Evolutionary conservation across 768 basidiomycete species (phyloP), one percentile per base, ranked within the genome.

Genomic region (Pleurotus salmoneostramineus): DNA sequence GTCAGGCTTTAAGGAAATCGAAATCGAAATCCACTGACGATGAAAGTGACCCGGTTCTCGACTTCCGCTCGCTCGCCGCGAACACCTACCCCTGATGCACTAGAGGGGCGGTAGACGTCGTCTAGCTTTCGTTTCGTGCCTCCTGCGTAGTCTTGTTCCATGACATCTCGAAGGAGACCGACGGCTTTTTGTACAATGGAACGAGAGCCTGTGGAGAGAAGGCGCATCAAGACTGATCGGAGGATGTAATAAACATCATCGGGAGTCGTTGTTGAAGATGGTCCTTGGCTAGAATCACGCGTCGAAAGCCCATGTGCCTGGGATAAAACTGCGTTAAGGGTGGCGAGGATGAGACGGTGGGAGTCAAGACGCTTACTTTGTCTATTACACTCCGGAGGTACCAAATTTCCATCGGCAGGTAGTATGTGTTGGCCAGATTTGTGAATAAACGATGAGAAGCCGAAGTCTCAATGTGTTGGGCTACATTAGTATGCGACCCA

Each of bases 161-260:
- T 78, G 47, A 90, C 78, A 14, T 88, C 87, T 51, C 82, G 79
- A 14, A 97, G 74, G 46, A 80, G 83, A 11, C 81, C 79, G 2
- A 87, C 73, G 54, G 85, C 86, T 31, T 74, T 77, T 58, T 83
- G 76, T 2, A 93, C 77, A 2, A 80, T 82, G 4, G 69, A 66
- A 3, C 84, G 61, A 2, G 88, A 88, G 0, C 93, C 93, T 0
- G 90, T 89, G 0, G 91, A 88, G 14, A 97, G 68, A 34, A 94
- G 72, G 8, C 97, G 83, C 15, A 83, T 77, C 4, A 95, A 77
- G 2, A 95, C 87, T 5, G 85, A 79, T 70, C 97, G 98, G 59
- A 98, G 77, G 58, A 99, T 88, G 72, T 97, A 99, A 74, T 98
- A 99, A 1, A 89, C 90, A 63, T 98, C 97, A 69, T 99, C 97